Evolutionary conservation across 805 yeast genomes (phyloP).

Genomic region (Lipomyces yamadae): DNA sequence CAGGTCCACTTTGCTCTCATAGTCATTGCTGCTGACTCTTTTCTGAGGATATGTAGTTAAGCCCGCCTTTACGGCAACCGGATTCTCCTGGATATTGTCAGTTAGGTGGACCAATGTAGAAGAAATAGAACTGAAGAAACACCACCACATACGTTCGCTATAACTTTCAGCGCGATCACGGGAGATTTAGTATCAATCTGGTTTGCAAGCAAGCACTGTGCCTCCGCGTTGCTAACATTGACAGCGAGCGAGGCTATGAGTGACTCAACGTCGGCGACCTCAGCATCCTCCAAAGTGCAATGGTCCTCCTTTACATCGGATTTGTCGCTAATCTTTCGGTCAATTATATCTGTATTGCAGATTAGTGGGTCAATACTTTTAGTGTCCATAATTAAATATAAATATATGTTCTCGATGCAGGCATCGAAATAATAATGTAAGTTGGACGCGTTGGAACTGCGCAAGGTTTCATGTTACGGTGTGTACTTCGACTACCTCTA

Average conservation of each 20-base stretch:
- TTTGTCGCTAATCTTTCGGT: background rate
- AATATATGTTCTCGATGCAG: background rate
- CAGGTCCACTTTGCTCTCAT: background rate
- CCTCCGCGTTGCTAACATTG: conserved; percentile 1
- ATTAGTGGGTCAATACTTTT: background rate
- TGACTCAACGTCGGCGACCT: background rate
- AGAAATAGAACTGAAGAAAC: background rate
- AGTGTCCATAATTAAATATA: background rate
- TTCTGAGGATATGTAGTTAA: background rate
- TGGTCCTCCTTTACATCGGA: background rate
- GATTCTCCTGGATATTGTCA: background rate
- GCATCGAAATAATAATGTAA: background rate
- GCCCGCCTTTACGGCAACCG: background rate
- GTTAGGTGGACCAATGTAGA: background rate
- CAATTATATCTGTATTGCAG: background rate
- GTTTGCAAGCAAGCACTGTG: conserved; percentile 1
- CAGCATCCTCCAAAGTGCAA: background rate
- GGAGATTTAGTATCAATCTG: background rate
- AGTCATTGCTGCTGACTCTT: background rate
- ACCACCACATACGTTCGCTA: background rate
- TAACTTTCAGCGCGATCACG: conserved; percentile 1
- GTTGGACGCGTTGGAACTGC: background rate
- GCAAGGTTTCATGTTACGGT: background rate
- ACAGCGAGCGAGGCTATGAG: background rate
- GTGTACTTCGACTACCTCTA: no score